These are phyloP conservation scores for Penicillium simplicissimum DNA, from an alignment of 495 filamentous ascomycete genomes.

Conservation along the genomic window DNA sequence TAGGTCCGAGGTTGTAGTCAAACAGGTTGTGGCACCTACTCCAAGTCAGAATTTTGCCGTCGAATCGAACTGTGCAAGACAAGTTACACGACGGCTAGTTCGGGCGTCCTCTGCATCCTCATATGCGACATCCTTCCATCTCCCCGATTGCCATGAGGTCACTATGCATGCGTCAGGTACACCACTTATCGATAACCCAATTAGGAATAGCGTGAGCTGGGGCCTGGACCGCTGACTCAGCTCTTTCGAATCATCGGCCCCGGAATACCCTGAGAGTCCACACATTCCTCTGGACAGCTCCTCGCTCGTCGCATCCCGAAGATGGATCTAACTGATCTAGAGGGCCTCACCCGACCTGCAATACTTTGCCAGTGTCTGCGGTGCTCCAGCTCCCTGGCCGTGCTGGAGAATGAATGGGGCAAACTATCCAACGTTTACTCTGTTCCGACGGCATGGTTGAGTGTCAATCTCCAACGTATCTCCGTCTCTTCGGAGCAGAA, in stretches of 20 bases:
- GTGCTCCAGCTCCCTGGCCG: conserved; percentile 50
- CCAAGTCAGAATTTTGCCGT: background rate
- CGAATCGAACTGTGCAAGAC: background rate
- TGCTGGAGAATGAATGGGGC: conserved; percentile 51
- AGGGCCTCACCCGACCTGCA: conserved; percentile 38
- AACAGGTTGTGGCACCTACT: background rate
- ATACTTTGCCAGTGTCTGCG: conserved; percentile 45
- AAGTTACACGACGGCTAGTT: background rate
- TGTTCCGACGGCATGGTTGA: conserved; percentile 45
- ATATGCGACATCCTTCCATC: background rate
- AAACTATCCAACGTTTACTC: conserved; percentile 46
- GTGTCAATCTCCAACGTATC: conserved; percentile 46
- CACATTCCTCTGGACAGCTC: conserved; percentile 5
- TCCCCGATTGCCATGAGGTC: conserved; percentile 15
- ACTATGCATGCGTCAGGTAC: background rate
- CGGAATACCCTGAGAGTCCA: conserved; percentile 4
- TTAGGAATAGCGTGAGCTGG: conserved; percentile 11
- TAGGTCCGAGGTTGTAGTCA: background rate
- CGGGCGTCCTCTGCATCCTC: background rate
- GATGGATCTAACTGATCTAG: conserved; percentile 38
- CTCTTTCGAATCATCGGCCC: background rate
- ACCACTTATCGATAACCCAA: conserved; percentile 19
- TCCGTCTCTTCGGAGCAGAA: conserved; percentile 44
- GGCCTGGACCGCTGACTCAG: conserved; percentile 29
- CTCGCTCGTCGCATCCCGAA: conserved; percentile 13